phyloP scores from a whole-genome alignment of 129 eudicot genomes.

The Tagetes patula region DNA sequence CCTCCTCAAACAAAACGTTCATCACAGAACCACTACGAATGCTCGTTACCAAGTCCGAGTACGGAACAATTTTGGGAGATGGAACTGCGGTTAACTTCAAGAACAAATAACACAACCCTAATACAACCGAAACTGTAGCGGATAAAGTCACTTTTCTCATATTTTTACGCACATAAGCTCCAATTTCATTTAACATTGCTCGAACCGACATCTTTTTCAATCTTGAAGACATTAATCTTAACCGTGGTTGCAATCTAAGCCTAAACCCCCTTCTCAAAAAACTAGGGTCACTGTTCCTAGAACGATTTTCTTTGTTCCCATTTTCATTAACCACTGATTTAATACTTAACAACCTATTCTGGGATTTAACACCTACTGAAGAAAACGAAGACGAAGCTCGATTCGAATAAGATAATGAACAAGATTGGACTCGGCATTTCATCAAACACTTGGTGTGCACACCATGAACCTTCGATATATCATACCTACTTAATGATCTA shows the following conservation, averaged over 20 bases:
- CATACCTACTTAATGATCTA: conserved; percentile 40
- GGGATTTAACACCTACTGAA: conserved; percentile 35
- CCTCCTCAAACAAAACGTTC: conserved; percentile 89
- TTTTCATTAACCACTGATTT: conserved; percentile 39
- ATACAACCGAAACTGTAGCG: conserved; percentile 50
- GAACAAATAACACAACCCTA: conserved; percentile 82
- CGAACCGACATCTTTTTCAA: conserved; percentile 51
- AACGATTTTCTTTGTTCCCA: conserved; percentile 34
- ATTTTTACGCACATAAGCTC: conserved; percentile 62
- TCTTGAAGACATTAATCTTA: conserved; percentile 52
- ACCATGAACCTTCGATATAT: conserved; percentile 36
- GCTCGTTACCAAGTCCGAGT: conserved; percentile 70
- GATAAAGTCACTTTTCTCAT: conserved; percentile 53
- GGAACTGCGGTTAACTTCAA: conserved; percentile 65
- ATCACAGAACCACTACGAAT: conserved; percentile 63
- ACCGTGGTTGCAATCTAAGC: conserved; percentile 72
- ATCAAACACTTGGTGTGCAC: conserved; percentile 38
- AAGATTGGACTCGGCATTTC: conserved; percentile 36
- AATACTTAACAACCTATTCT: conserved; percentile 35
- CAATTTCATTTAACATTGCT: conserved; percentile 49
- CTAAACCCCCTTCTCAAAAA: conserved; percentile 48
- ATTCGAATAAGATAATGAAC: conserved; percentile 35
- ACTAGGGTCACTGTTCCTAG: conserved; percentile 34
- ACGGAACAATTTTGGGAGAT: conserved; percentile 75
- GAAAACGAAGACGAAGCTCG: conserved; percentile 38